Conservation (phyloP, 495 filamentous ascomycete species). For the Podospora pseudoanserina region DNA sequence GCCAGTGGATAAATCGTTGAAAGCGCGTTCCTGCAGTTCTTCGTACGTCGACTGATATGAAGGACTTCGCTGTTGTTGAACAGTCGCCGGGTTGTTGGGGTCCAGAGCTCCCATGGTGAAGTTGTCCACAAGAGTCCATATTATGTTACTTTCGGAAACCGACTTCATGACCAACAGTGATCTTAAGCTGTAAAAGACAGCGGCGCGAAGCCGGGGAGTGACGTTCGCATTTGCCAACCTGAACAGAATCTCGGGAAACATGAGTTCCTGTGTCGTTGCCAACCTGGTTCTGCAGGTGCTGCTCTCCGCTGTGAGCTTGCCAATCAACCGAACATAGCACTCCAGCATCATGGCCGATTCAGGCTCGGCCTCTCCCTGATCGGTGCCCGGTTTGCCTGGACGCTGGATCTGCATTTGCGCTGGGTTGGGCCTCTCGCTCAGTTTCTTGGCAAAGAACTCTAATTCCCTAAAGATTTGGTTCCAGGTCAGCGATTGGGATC, state of each 20-base stretch:
- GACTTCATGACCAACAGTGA: slow-evolving; percentile 66
- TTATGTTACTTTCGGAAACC: slow-evolving; percentile 52
- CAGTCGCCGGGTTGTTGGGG: slow-evolving; percentile 1
- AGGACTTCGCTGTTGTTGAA: slow-evolving; percentile 8
- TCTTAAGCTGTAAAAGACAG: slow-evolving; percentile 64
- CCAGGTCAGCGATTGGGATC: slow-evolving; percentile 82
- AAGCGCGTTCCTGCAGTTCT: slow-evolving; percentile 51
- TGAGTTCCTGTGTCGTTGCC: slow-evolving; percentile 61
- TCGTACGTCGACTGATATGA: slow-evolving; percentile 3
- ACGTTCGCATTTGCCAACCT: slow-evolving; percentile 65
- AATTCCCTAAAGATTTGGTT: slow-evolving; percentile 87
- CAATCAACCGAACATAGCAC: slow-evolving; percentile 82
- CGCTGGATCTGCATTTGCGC: slow-evolving; percentile 55
- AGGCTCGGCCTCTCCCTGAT: slow-evolving; percentile 65
- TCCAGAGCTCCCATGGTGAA: neutral
- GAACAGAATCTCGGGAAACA: slow-evolving; percentile 63
- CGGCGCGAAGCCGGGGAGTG: slow-evolving; percentile 69
- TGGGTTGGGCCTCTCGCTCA: slow-evolving; percentile 58
- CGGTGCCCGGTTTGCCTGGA: slow-evolving; percentile 51
- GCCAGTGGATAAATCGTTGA: slow-evolving; percentile 58
- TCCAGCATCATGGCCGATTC: slow-evolving; percentile 90
- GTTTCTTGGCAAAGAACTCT: slow-evolving; percentile 64
- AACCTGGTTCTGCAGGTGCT: slow-evolving; percentile 59
- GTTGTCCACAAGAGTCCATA: slow-evolving; percentile 50
- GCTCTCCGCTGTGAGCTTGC: slow-evolving; percentile 70